A percentile compares a stretch with the other conserved stretches of the same genome.
Evolutionary conservation across 23 red algal species (phyloP).

Genomic region (Porphyridium purpureum): DNA sequence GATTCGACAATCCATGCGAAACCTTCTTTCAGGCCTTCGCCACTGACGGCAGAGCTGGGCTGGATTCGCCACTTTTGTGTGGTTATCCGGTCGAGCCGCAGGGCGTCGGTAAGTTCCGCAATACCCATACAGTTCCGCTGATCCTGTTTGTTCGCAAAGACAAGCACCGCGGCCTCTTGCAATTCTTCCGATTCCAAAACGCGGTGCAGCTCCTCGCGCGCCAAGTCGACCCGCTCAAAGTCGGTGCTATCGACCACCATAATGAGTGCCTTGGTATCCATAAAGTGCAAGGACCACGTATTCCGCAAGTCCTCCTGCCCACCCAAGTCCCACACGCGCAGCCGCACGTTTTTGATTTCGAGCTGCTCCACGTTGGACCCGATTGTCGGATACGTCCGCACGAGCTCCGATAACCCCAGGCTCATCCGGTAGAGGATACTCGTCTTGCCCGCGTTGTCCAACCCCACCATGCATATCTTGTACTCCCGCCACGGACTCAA

Average conservation of each 20-base stretch:
- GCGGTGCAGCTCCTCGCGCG: slow-evolving; percentile 45
- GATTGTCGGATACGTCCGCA: slow-evolving; percentile 77
- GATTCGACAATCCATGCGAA: background rate
- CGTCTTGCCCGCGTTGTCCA: slow-evolving; percentile 87
- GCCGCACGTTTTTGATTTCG: slow-evolving; percentile 29
- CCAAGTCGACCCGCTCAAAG: slow-evolving; percentile 47
- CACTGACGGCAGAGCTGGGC: background rate
- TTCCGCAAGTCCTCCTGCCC: slow-evolving; percentile 72
- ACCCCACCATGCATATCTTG: slow-evolving; percentile 94
- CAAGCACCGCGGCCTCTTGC: slow-evolving; percentile 41
- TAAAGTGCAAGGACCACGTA: slow-evolving; percentile 81
- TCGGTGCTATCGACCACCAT: slow-evolving; percentile 78
- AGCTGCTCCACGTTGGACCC: slow-evolving; percentile 88
- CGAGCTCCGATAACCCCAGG: slow-evolving; percentile 55
- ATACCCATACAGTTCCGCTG: slow-evolving; percentile 23
- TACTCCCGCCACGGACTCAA: no score
- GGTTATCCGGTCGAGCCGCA: slow-evolving; percentile 16
- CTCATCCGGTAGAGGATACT: slow-evolving; percentile 78
- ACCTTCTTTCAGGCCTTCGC: background rate
- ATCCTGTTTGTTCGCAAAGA: slow-evolving; percentile 94
- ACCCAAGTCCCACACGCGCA: slow-evolving; percentile 88
- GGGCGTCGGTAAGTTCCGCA: slow-evolving; percentile 48
- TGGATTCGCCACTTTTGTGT: background rate
- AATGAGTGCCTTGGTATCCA: slow-evolving; percentile 70
- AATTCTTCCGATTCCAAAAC: slow-evolving; percentile 55